Conservation (phyloP, 139 green algal species). For the Volvox africanus region DNA sequence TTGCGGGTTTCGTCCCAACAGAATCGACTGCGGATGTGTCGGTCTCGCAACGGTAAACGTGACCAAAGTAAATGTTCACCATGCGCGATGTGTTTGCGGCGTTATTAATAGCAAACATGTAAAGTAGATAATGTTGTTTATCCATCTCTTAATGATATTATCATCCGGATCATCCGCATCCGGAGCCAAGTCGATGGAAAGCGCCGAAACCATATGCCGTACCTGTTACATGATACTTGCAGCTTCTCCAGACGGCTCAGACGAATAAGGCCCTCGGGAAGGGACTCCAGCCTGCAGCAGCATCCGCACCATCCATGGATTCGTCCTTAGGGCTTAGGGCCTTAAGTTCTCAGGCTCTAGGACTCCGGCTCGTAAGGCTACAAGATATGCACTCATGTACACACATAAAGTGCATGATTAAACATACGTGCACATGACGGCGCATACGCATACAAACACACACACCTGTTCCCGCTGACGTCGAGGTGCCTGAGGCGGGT, state of each 20-base stretch:
- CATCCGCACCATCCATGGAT: background rate
- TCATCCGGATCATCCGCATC: background rate
- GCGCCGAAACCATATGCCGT: too few relatives aligned
- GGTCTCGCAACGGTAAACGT: too few relatives aligned
- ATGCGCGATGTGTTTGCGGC: too few relatives aligned
- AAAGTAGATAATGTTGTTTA: too few relatives aligned
- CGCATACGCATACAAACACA: background rate
- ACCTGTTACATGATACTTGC: background rate
- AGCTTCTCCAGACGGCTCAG: background rate
- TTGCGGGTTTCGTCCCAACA: too few relatives aligned
- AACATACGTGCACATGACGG: background rate
- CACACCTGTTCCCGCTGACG: conserved; percentile 18
- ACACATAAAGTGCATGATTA: too few relatives aligned
- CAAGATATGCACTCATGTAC: background rate
- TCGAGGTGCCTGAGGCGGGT: background rate
- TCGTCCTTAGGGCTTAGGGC: background rate
- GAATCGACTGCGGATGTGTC: too few relatives aligned
- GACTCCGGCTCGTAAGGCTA: background rate
- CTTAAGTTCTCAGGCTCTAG: background rate
- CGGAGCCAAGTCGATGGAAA: too few relatives aligned
- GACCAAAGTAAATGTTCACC: too few relatives aligned
- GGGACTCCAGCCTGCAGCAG: background rate
- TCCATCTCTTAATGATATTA: too few relatives aligned
- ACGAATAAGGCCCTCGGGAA: background rate
- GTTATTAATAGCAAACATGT: too few relatives aligned